phyloP scores from a whole-genome alignment of 169 alveolate species.

The Cryptosporidium andersoni region DNA sequence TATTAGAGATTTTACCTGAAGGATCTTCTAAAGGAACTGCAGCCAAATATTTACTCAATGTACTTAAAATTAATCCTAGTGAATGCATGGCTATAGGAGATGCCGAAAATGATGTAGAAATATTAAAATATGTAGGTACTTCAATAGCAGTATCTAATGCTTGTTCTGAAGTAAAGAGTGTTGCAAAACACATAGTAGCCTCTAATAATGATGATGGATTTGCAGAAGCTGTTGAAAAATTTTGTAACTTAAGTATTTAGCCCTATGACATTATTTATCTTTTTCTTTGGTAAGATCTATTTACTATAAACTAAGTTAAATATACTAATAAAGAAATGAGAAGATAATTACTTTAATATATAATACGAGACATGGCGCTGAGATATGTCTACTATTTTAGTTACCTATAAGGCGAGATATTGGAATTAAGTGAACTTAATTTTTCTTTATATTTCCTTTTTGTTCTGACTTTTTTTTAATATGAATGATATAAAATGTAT shows the following conservation, averaged over 20 bases:
- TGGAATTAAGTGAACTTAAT: no score
- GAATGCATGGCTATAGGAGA: constrained; percentile 81
- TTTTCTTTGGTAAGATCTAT: no score
- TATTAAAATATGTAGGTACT: constrained; percentile 74
- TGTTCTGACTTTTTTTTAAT: no score
- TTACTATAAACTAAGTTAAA: no score
- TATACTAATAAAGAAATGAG: no score
- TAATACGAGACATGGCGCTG: no score
- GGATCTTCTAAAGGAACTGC: constrained; percentile 79
- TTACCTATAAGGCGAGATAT: no score
- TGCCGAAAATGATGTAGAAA: constrained; percentile 82
- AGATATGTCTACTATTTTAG: no score
- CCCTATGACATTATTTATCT: no score
- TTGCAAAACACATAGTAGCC: constrained; percentile 73
- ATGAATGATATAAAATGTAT: constrained; percentile 2
- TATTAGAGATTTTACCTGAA: constrained; percentile 76
- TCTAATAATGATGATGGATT: constrained; percentile 75
- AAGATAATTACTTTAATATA: no score
- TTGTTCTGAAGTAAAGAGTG: constrained; percentile 75
- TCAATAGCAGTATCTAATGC: constrained; percentile 80
- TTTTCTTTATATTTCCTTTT: no score
- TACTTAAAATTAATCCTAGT: constrained; percentile 71
- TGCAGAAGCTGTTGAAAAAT: constrained; percentile 64
- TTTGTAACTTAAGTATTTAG: constrained; percentile 40
- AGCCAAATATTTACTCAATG: constrained; percentile 74